Base-by-base conservation (phyloP, 2,329 filamentous ascomycete genomes). In the Incumbomyces delicatus region DNA sequence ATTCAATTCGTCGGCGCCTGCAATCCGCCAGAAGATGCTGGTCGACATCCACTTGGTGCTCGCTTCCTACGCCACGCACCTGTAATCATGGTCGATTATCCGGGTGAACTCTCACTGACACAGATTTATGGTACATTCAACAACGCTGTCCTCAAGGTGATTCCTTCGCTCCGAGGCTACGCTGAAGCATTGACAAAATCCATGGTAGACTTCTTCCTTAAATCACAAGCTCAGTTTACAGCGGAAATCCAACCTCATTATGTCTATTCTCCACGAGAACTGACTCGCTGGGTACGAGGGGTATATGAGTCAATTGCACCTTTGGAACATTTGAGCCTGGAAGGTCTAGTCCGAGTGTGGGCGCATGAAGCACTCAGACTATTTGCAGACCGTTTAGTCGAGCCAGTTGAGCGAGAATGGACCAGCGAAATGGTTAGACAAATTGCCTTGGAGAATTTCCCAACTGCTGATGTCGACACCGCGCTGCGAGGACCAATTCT, bases 71-170 rank as follows among this genome's bases (percentile, higher is more conserved):
- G 94, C 49, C 94, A 99, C 65, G 88, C 92, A 13, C 92, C 92
- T n/a, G 78, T 99, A 46, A 85, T 99, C 67, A 98, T 99, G 94
- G 94, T 99, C 35, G 92, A 98, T 62, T 99, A 99, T 61, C 92
- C 92, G 50, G 92, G 94, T 59, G 88, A 98, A 69, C 74, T 88
- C 36, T 98, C 94, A 2, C 77, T 99, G 32, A 83, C 83, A 56
- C 92, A 99, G 64, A 99, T 99, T 56, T 99, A 99, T 62, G 92
- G 94, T 57, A 96, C 94, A 0, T 98, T 98, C 77, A 98, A 94
- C 63, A 85, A 78, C 46, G 92, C 94, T 8, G 81, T 98, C 36
- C 82, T 99, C 61, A 99, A 99, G 74, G 92, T 98, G 52, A 83
- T 98, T 42, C 90, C 92, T 1, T 81, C 88, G 12, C 73, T 99